phyloP scores from a whole-genome alignment of 2,329 filamentous ascomycete species.

The Trichoderma sp. region DNA sequence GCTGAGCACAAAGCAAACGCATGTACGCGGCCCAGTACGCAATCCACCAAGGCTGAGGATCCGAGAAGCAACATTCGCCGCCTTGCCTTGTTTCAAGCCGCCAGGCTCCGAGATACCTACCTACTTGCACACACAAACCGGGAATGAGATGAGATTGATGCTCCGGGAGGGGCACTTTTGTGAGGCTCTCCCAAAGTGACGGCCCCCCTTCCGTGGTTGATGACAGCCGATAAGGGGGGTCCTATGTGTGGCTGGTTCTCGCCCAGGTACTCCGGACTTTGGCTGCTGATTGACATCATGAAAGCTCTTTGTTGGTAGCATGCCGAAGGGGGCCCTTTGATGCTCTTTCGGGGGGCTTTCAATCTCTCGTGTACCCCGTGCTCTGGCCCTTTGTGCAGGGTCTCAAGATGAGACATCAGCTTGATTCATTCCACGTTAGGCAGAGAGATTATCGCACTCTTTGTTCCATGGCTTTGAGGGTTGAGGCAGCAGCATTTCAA shows the following conservation, averaged over 20 bases:
- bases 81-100: background rate
- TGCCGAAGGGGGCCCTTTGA: background rate
- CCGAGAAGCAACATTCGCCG: background rate
- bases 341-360: background rate
- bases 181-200: constrained; percentile 8
- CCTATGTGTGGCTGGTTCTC: constrained; percentile 4
- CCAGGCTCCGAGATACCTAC: background rate
- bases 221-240: constrained; percentile 17
- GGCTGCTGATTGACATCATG: background rate
- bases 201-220: background rate
- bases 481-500: constrained; percentile 16
- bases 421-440: background rate
- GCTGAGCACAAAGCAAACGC: background rate
- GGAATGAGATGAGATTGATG: background rate
- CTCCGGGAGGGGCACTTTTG: constrained; percentile 14
- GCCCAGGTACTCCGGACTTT: background rate
- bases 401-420: background rate
- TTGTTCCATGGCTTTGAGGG: background rate
- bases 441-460: constrained; percentile 13
- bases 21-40: constrained; percentile 19
- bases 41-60: constrained; percentile 15
- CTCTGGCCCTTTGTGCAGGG: background rate
- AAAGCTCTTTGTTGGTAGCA: background rate
- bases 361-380: background rate
- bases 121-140: background rate